phyloP scores from a whole-genome alignment of 2,329 filamentous ascomycete species.

The Colletotrichum orbiculare region DNA sequence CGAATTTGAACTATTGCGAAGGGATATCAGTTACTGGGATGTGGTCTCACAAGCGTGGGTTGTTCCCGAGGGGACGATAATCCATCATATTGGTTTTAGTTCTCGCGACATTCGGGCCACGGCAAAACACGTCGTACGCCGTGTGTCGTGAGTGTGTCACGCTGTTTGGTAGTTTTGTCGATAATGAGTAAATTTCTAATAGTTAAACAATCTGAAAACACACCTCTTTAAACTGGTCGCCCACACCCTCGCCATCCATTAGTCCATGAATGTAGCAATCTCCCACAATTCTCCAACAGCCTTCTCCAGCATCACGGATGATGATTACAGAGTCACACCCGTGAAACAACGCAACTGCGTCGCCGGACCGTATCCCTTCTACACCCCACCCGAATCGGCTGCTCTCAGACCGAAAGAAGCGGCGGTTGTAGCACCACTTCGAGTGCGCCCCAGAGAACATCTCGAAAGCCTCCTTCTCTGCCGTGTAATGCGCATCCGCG shows the following conservation, averaged over 20 bases:
- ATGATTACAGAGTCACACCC: constrained; percentile 14
- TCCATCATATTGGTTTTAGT: constrained; percentile 50
- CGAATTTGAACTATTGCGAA: constrained; percentile 65
- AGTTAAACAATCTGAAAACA: constrained; percentile 2
- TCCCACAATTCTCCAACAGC: background rate
- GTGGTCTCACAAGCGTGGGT: constrained; percentile 69
- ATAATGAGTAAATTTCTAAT: background rate
- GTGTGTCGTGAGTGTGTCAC: background rate
- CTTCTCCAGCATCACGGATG: background rate
- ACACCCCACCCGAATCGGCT: constrained; percentile 21
- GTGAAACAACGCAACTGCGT: constrained; percentile 8
- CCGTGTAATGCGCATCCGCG: constrained; percentile 11
- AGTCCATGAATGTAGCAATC: constrained; percentile 10
- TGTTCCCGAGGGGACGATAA: constrained; percentile 57
- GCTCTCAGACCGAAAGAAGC: constrained; percentile 23
- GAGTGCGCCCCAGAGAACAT: constrained; percentile 3
- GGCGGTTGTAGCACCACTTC: constrained; percentile 16
- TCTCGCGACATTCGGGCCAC: constrained; percentile 21
- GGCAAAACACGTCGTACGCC: constrained; percentile 14
- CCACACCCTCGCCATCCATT: constrained; percentile 13
- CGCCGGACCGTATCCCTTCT: constrained; percentile 5
- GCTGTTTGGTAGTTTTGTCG: background rate
- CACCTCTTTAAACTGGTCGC: background rate
- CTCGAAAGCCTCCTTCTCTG: constrained; percentile 10
- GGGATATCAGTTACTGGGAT: constrained; percentile 76